Percentiles rank a stretch among this genome's conserved stretches.
Evolutionary conservation across 371 early-diverging fungal species (phyloP).

Genomic region (Rhizopus delemar): DNA sequence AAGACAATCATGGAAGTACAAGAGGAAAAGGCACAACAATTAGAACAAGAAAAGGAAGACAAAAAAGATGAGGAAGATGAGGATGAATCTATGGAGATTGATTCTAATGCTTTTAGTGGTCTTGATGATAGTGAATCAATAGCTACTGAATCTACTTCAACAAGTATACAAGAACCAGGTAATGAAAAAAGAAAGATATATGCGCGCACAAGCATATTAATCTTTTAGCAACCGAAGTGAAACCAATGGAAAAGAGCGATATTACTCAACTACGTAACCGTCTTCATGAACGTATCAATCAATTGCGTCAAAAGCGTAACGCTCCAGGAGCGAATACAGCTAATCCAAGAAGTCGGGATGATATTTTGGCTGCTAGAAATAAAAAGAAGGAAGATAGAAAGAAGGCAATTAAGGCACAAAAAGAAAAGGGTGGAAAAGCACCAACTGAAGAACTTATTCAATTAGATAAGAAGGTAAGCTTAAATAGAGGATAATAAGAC

Average conservation of each 20-base stretch:
- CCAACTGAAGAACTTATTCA: slow-evolving; percentile 58
- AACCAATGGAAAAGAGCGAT: slow-evolving; percentile 48
- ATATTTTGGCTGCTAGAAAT: slow-evolving; percentile 74
- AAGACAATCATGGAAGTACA: slow-evolving; percentile 30
- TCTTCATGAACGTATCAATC: slow-evolving; percentile 71
- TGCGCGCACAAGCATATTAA: slow-evolving; percentile 1
- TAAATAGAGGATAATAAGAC: not conserved
- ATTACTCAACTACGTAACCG: slow-evolving; percentile 71
- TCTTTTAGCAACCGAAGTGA: slow-evolving; percentile 18
- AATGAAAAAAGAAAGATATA: slow-evolving; percentile 9
- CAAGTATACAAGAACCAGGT: slow-evolving; percentile 32
- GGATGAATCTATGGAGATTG: slow-evolving; percentile 36
- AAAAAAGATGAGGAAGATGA: slow-evolving; percentile 37
- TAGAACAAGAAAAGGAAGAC: slow-evolving; percentile 28
- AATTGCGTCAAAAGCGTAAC: slow-evolving; percentile 70
- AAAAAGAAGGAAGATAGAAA: slow-evolving; percentile 75
- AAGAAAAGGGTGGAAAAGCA: slow-evolving; percentile 62
- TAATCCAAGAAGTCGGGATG: slow-evolving; percentile 69
- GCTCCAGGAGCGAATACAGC: slow-evolving; percentile 41
- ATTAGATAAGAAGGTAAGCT: slow-evolving; percentile 33
- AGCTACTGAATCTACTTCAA: slow-evolving; percentile 32
- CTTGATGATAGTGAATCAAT: slow-evolving; percentile 39
- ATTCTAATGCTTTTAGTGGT: slow-evolving; percentile 27
- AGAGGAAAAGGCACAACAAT: slow-evolving; percentile 28
- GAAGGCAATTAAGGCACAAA: slow-evolving; percentile 67